phyloP scores from a whole-genome alignment of 768 basidiomycete species.

The Chiua virens region DNA sequence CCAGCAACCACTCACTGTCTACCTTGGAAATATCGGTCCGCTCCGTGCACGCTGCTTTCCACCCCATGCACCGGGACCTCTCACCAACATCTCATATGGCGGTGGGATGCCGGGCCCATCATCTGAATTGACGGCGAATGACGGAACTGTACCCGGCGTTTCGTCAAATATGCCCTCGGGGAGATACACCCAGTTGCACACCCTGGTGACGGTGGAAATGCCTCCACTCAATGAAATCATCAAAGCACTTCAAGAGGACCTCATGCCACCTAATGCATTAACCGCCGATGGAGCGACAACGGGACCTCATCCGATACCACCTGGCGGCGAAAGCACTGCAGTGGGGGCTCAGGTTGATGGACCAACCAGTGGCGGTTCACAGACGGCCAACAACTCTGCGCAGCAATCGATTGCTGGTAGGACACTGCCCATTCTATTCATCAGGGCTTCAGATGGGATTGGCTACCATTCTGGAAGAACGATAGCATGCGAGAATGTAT shows the following conservation, averaged over 20 bases:
- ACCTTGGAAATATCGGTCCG: constrained; percentile 88
- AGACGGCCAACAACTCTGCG: constrained; percentile 27
- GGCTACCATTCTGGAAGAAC: constrained; percentile 88
- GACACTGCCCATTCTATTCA: constrained; percentile 77
- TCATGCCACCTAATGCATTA: constrained; percentile 41
- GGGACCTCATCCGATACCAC: constrained; percentile 35
- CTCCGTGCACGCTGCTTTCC: constrained; percentile 77
- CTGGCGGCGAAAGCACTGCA: constrained; percentile 21
- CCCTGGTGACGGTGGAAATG: constrained; percentile 84
- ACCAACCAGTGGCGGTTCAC: constrained; percentile 20
- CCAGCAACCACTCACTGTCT: constrained; percentile 79
- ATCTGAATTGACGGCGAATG: constrained; percentile 28
- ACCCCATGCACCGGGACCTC: constrained; percentile 64
- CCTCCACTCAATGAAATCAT: constrained; percentile 75
- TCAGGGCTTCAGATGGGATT: constrained; percentile 79
- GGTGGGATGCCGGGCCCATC: constrained; percentile 44
- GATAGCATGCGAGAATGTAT: constrained; percentile 79
- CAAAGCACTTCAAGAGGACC: constrained; percentile 75
- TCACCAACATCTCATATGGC: constrained; percentile 63
- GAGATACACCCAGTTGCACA: constrained; percentile 66
- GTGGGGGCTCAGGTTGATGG: constrained; percentile 32
- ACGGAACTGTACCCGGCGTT: constrained; percentile 18
- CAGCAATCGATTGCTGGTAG: constrained; percentile 62
- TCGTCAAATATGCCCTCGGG: constrained; percentile 32
- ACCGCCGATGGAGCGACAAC: constrained; percentile 37